Conservation (phyloP, 345 rosid species). For the Brassica rapa region DNA sequence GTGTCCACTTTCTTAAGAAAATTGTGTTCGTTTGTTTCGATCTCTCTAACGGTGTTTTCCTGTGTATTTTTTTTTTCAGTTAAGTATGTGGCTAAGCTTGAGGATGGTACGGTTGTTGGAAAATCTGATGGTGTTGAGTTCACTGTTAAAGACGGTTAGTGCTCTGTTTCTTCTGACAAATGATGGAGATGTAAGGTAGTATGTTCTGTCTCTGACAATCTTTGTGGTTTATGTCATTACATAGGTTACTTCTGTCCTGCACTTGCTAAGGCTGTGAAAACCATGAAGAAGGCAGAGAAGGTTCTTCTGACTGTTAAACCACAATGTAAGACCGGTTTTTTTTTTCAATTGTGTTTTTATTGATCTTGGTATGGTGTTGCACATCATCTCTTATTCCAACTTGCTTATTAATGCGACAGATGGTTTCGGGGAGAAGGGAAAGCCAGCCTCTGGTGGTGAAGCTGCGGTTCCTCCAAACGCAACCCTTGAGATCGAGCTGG, state of each 20-base stretch:
- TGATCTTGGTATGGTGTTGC: neutral
- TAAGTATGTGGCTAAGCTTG: constrained; percentile 72
- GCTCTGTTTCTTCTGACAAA: neutral
- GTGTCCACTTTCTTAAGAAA: neutral
- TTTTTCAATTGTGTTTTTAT: neutral
- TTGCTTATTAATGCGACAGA: constrained; percentile 43
- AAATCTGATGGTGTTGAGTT: constrained; percentile 79
- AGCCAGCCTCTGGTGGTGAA: constrained; percentile 52
- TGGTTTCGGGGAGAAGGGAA: constrained; percentile 94
- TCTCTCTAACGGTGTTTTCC: neutral
- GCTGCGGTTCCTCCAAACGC: constrained; percentile 87
- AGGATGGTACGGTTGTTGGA: constrained; percentile 70
- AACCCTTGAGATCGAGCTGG: constrained; percentile 54
- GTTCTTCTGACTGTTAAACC: constrained; percentile 72
- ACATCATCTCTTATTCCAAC: neutral
- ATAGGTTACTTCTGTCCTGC: constrained; percentile 90
- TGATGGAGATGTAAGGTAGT: neutral
- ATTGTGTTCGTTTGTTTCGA: neutral
- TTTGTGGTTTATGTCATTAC: neutral
- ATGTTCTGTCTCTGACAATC: neutral
- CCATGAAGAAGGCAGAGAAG: constrained; percentile 89
- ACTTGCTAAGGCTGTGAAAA: constrained; percentile 71
- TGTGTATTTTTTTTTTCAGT: constrained; percentile 46
- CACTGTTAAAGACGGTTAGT: constrained; percentile 71
- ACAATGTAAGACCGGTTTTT: constrained; percentile 31